phyloP scores from a whole-genome alignment of 768 basidiomycete genomes.

The Albatrellus ellisii region DNA sequence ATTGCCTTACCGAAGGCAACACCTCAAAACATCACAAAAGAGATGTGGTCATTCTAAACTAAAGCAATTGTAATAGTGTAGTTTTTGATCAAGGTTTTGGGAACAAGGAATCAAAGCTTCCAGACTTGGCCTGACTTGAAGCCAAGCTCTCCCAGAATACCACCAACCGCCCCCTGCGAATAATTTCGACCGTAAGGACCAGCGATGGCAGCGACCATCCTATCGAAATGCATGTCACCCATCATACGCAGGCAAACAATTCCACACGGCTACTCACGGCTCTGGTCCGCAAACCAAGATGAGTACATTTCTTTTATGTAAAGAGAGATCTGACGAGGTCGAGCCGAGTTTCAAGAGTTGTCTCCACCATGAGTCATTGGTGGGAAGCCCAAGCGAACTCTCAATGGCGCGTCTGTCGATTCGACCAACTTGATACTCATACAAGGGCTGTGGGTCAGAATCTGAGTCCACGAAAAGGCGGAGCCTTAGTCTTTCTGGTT shows the following conservation, averaged over 20 bases:
- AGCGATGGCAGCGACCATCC: constrained; percentile 65
- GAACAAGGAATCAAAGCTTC: constrained; percentile 59
- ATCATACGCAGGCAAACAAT: not conserved
- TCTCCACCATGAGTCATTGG: constrained; percentile 20
- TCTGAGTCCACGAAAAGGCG: constrained; percentile 48
- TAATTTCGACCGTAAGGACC: constrained; percentile 67
- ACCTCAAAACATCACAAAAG: too few relatives aligned
- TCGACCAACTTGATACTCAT: constrained; percentile 30
- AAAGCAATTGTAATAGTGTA: too few relatives aligned
- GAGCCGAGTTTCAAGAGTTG: constrained; percentile 12
- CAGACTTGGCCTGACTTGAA: constrained; percentile 49
- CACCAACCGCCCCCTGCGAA: constrained; percentile 62
- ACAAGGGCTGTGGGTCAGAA: constrained; percentile 9
- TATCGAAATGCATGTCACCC: constrained; percentile 18
- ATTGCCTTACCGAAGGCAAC: too few relatives aligned
- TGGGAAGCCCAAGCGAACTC: constrained; percentile 23
- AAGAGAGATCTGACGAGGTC: not conserved
- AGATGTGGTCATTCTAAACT: too few relatives aligned
- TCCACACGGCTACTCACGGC: constrained; percentile 37
- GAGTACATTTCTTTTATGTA: constrained; percentile 25
- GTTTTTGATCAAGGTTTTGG: too few relatives aligned
- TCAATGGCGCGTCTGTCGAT: constrained; percentile 40
- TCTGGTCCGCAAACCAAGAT: constrained; percentile 83
- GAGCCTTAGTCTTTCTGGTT: constrained; percentile 45
- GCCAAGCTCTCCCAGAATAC: constrained; percentile 52